Evolutionary conservation across 495 filamentous ascomycete species (phyloP).

Genomic region (Penicillium arizonense): DNA sequence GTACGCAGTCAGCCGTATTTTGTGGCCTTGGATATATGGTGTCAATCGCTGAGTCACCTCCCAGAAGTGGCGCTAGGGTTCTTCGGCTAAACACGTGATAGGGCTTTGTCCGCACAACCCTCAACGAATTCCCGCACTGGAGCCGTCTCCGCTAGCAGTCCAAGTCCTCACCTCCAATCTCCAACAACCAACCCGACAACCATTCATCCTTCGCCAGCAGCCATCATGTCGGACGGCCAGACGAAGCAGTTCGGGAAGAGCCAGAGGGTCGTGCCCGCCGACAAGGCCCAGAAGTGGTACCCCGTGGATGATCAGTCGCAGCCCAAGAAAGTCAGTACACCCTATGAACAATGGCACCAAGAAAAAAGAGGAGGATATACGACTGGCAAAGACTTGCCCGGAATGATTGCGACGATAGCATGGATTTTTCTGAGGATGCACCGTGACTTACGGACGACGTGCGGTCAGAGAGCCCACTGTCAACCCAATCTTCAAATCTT

Average conservation of each 20-base stretch:
- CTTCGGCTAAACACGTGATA: constrained; percentile 18
- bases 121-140: constrained; percentile 12
- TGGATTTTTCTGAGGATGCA: constrained; percentile 18
- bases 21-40: constrained; percentile 10
- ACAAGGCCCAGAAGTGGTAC: constrained; percentile 99
- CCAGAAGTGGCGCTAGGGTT: constrained; percentile 1
- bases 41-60: neutral
- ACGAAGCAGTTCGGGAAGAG: constrained; percentile 98
- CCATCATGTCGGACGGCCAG: constrained; percentile 67
- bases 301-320: constrained; percentile 89
- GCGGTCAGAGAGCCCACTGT: constrained; percentile 2
- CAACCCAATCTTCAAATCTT: constrained; percentile 2
- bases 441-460: constrained; percentile 4
- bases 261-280: constrained; percentile 78
- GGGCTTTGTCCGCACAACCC: constrained; percentile 20
- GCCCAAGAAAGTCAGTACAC: constrained; percentile 82
- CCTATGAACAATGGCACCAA: constrained; percentile 19
- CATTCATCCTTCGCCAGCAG: constrained; percentile 45
- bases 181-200: constrained; percentile 51
- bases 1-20: constrained; percentile 13
- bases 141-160: constrained; percentile 23
- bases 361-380: constrained; percentile 14
- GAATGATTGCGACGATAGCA: constrained; percentile 36
- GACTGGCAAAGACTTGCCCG: constrained; percentile 18
- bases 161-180: constrained; percentile 38